Evolutionary conservation across 176 grass and related monocot genomes (phyloP).

Genomic region (Thalia dealbata): DNA sequence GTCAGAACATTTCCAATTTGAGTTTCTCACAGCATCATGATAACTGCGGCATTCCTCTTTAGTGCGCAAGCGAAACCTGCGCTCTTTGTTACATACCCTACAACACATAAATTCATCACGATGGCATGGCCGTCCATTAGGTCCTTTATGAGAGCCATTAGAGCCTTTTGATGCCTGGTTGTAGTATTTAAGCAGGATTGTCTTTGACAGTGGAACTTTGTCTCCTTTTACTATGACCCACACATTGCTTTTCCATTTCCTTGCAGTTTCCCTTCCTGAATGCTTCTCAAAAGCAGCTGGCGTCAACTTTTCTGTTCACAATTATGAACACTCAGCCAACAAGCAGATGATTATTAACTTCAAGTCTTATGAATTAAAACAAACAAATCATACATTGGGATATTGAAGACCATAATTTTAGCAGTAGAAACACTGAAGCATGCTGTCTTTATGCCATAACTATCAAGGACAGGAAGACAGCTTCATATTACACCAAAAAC

Average conservation of each 20-base stretch:
- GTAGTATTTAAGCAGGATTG: constrained; percentile 79
- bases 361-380: neutral
- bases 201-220: constrained; percentile 73
- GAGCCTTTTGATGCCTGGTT: constrained; percentile 38
- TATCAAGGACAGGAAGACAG: no score
- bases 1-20: constrained; percentile 68
- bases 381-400: no score
- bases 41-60: constrained; percentile 89
- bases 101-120: constrained; percentile 86
- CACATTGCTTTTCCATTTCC: constrained; percentile 94
- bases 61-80: constrained; percentile 68
- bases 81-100: constrained; percentile 60
- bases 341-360: neutral
- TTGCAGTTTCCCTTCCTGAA: constrained; percentile 70
- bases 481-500: no score
- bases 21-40: constrained; percentile 66
- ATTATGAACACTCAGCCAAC: constrained; percentile 17
- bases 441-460: no score
- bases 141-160: constrained; percentile 53
- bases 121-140: constrained; percentile 55
- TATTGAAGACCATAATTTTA: neutral
- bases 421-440: neutral
- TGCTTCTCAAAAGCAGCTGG: constrained; percentile 97
- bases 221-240: constrained; percentile 89
- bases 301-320: constrained; percentile 62